A percentile compares a stretch with the other conserved stretches of the same genome.
Evolutionary conservation across 352 stramenopile species (phyloP).

Genomic region (Phytopythium helicoides): DNA sequence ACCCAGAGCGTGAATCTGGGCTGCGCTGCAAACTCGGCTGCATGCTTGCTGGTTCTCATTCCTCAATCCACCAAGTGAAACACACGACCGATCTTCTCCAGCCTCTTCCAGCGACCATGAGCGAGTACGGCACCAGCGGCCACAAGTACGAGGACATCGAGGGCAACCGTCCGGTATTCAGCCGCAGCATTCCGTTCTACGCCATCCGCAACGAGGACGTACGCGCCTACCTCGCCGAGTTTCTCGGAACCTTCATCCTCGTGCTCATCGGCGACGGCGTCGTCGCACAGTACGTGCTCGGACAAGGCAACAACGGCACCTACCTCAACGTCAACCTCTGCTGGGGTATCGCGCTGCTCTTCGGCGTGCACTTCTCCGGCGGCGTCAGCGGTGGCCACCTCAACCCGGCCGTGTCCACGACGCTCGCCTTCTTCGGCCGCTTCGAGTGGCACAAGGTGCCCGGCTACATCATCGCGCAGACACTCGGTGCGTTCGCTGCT

Average conservation of each 20-base stretch:
- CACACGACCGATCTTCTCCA: not conserved
- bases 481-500: conserved; percentile 33
- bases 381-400: conserved; percentile 55
- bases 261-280: conserved; percentile 54
- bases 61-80: conserved; percentile 5
- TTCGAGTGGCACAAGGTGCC: conserved; percentile 53
- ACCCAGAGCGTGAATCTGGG: no score
- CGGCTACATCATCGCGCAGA: conserved; percentile 47
- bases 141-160: conserved; percentile 24
- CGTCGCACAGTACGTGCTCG: conserved; percentile 48
- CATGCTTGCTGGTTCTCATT: not conserved
- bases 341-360: conserved; percentile 36
- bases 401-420: conserved; percentile 53
- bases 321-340: conserved; percentile 18
- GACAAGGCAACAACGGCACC: conserved; percentile 34
- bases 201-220: conserved; percentile 25
- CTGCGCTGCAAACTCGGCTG: no score
- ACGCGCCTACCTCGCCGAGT: conserved; percentile 55
- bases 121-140: conserved; percentile 31
- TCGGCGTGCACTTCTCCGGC: conserved; percentile 51
- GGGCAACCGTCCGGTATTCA: conserved; percentile 15
- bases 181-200: conserved; percentile 20
- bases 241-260: conserved; percentile 62
- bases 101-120: conserved; percentile 14
- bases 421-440: conserved; percentile 35